phyloP scores from a whole-genome alignment of 176 grass and related monocot species.

The Otatea glauca region DNA sequence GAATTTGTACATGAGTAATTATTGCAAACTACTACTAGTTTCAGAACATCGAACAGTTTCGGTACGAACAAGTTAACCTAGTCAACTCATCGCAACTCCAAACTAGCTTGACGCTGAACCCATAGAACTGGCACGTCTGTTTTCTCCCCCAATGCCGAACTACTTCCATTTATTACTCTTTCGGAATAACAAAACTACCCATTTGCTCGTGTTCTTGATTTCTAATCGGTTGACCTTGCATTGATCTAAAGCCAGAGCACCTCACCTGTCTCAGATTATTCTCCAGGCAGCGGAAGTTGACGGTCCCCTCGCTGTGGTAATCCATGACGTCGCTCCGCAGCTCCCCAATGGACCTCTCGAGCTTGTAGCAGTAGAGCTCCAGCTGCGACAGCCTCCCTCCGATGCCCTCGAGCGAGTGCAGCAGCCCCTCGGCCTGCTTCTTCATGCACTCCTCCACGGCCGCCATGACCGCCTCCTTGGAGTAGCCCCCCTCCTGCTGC shows the following conservation, averaged over 20 bases:
- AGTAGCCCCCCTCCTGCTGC: slow-evolving; percentile 45
- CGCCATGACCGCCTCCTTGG: slow-evolving; percentile 66
- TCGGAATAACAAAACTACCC: neutral
- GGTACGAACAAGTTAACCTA: neutral
- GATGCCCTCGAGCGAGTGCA: slow-evolving; percentile 84
- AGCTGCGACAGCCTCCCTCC: slow-evolving; percentile 82
- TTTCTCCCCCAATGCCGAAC: neutral
- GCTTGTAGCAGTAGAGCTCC: slow-evolving; percentile 90
- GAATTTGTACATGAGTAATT: neutral
- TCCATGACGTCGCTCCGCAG: slow-evolving; percentile 81
- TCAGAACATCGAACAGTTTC: neutral
- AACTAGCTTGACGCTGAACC: neutral
- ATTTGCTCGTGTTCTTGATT: neutral
- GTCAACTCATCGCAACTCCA: neutral
- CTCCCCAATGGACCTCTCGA: slow-evolving; percentile 87
- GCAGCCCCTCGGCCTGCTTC: slow-evolving; percentile 81
- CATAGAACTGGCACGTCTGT: neutral
- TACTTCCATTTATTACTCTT: neutral
- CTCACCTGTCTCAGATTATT: slow-evolving; percentile 86
- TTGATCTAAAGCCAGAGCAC: neutral
- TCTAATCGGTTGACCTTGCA: neutral
- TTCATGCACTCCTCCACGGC: slow-evolving; percentile 94
- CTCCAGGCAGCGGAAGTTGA: slow-evolving; percentile 80
- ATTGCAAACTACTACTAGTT: neutral
- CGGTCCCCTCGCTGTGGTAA: slow-evolving; percentile 67